These are phyloP conservation scores for Pachyrhizus erosus DNA, from an alignment of 306 rosid species.

Conservation along the genomic window DNA sequence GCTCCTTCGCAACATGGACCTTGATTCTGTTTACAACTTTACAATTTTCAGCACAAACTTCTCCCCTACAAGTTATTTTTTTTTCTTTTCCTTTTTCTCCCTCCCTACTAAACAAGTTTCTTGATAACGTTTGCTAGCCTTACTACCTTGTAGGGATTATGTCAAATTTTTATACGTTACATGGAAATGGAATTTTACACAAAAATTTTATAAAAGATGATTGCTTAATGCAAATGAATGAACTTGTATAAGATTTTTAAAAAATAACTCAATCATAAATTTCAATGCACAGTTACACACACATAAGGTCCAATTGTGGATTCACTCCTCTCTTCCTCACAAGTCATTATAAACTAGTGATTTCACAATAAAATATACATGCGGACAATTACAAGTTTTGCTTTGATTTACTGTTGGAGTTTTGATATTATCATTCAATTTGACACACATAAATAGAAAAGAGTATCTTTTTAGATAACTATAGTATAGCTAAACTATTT, in stretches of 20 bases:
- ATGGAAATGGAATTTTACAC: background rate
- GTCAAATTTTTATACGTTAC: background rate
- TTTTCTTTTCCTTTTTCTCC: too few species aligned
- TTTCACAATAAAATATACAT: background rate
- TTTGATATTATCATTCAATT: background rate
- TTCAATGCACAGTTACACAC: background rate
- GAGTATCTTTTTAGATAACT: background rate
- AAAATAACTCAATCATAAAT: background rate
- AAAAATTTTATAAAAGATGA: background rate
- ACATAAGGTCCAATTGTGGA: too few species aligned
- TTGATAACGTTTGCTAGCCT: background rate
- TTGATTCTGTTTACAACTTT: background rate
- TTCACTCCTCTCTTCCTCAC: background rate
- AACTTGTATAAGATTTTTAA: constrained; percentile 5
- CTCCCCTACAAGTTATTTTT: background rate
- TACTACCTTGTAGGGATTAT: background rate
- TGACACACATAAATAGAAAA: background rate
- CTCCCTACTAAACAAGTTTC: too few species aligned
- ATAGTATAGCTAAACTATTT: background rate
- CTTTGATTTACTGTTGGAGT: background rate
- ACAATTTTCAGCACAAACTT: background rate
- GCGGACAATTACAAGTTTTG: background rate
- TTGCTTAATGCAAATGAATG: background rate
- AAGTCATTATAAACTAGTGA: constrained; percentile 26
- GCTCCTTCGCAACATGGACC: background rate